A percentile compares a stretch with the other conserved stretches of the same genome.
These are phyloP conservation scores for Hypoxylon subgilvum DNA, from an alignment of 495 filamentous ascomycete species.

Conservation along the genomic window DNA sequence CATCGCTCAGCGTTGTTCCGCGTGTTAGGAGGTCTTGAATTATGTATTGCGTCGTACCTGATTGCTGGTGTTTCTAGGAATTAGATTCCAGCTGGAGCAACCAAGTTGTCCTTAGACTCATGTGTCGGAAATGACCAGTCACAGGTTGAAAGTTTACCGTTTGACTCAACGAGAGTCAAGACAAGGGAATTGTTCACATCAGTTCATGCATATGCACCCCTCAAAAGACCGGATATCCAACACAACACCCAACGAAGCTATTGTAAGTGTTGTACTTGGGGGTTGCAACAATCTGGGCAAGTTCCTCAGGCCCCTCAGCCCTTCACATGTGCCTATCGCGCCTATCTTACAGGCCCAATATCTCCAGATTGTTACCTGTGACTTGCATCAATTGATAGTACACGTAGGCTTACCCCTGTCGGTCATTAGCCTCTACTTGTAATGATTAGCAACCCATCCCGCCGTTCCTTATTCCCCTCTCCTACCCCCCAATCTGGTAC, in stretches of 20 bases:
- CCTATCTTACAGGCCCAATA: slow-evolving; percentile 24
- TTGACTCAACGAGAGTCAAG: no score
- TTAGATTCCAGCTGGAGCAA: neutral
- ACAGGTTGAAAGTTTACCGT: no score
- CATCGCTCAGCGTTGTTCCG: slow-evolving; percentile 7
- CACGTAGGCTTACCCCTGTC: slow-evolving; percentile 30
- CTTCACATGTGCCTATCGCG: slow-evolving; percentile 37
- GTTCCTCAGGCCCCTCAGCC: no score
- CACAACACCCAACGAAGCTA: neutral
- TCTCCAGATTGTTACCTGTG: no score
- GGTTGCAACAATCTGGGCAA: no score
- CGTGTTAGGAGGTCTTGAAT: neutral
- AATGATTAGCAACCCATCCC: neutral
- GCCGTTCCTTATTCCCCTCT: slow-evolving; percentile 6
- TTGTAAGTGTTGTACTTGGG: no score
- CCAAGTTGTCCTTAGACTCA: no score
- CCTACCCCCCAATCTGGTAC: slow-evolving; percentile 1
- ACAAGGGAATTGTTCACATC: no score
- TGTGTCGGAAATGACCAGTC: no score
- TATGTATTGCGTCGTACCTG: no score
- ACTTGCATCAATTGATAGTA: no score
- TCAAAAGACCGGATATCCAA: neutral
- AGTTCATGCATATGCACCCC: slow-evolving; percentile 1
- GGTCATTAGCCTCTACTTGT: slow-evolving; percentile 10
- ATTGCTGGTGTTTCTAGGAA: neutral